Conservation (phyloP, 2,329 filamentous ascomycete species). For the Aspergillus sp. region DNA sequence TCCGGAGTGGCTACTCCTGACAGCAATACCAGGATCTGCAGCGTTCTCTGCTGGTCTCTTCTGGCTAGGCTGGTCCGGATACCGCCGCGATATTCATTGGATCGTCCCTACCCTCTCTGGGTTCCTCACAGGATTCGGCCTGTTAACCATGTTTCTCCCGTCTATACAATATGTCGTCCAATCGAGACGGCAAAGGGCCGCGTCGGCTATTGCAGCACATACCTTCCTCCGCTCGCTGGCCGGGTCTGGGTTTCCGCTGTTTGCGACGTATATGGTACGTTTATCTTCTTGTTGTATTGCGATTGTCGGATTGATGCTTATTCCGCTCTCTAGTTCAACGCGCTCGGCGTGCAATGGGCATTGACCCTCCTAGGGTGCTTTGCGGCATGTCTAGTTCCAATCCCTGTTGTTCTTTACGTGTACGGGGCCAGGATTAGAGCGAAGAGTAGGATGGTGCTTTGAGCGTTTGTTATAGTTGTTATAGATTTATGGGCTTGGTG, state of each 20-base stretch:
- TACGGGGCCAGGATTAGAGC: constrained; percentile 41
- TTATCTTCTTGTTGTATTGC: neutral
- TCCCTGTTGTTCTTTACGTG: constrained; percentile 45
- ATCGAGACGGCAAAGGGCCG: constrained; percentile 36
- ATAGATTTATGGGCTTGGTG: too few relatives aligned
- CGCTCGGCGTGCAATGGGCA: constrained; percentile 30
- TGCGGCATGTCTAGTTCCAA: constrained; percentile 34
- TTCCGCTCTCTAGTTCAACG: constrained; percentile 22
- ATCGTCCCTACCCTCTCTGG: constrained; percentile 42
- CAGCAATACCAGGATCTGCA: constrained; percentile 48
- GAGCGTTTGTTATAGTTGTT: too few relatives aligned
- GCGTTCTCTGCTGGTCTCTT: constrained; percentile 47
- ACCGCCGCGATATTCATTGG: constrained; percentile 37
- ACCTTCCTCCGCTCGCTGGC: constrained; percentile 48
- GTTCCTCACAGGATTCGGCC: constrained; percentile 48
- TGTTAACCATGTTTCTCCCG: constrained; percentile 52
- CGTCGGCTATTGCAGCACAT: constrained; percentile 51
- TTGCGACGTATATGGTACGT: constrained; percentile 18
- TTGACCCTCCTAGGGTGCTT: constrained; percentile 30
- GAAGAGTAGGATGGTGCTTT: constrained; percentile 32
- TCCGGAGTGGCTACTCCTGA: constrained; percentile 46
- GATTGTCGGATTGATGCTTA: neutral
- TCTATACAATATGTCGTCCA: neutral
- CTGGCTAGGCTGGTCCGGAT: constrained; percentile 45
- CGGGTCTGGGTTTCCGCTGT: constrained; percentile 39